phyloP scores from a whole-genome alignment of 176 grass and related monocot species.

The Poa annua region DNA sequence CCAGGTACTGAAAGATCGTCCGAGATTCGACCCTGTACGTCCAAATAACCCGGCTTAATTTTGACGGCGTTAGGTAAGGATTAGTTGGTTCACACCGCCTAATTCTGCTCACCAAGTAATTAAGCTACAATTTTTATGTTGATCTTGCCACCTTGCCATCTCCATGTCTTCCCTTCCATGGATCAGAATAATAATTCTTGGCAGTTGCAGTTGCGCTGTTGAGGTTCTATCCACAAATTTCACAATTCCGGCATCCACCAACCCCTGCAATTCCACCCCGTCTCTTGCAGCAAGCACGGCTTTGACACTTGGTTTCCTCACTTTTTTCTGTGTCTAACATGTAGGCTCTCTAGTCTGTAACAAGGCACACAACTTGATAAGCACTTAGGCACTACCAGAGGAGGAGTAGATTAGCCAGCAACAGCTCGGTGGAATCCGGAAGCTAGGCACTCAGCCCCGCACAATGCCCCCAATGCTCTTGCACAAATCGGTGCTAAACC shows the following conservation, averaged over 20 bases:
- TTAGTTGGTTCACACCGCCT: background rate
- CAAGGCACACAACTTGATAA: constrained; percentile 23
- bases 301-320: background rate
- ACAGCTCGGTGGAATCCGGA: constrained; percentile 31
- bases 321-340: constrained; percentile 2
- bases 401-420: constrained; percentile 11
- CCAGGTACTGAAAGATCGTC: constrained; percentile 54
- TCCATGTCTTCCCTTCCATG: constrained; percentile 9
- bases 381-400: constrained; percentile 6
- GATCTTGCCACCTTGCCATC: constrained; percentile 20
- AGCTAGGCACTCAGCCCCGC: constrained; percentile 40
- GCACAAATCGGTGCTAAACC: constrained; percentile 32
- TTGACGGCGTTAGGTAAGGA: background rate
- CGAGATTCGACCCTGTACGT: background rate
- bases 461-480: constrained; percentile 36
- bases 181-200: constrained; percentile 19
- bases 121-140: constrained; percentile 1
- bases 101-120: background rate
- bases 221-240: constrained; percentile 35
- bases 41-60: background rate
- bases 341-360: background rate
- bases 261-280: background rate
- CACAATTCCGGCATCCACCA: constrained; percentile 37
- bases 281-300: constrained; percentile 23
- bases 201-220: background rate